Base-by-base conservation (phyloP, 495 filamentous ascomycete species). In the Trypethelium eluteriae region DNA sequence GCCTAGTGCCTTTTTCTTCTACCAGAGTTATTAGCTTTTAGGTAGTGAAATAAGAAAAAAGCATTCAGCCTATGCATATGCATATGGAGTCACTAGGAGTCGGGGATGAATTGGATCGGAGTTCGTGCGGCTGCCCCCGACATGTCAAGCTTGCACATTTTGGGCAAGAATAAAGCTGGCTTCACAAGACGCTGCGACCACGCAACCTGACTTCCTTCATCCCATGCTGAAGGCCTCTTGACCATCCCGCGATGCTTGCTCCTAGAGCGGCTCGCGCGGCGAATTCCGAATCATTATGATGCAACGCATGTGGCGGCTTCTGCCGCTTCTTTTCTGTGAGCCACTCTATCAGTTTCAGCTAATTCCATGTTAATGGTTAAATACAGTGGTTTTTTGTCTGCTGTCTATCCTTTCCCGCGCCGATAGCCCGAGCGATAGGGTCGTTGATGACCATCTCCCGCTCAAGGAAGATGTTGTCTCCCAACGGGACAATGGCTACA, bases 241-340 rank as follows among this genome's bases (percentile, higher is more conserved):
- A 59, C 32, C 18, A 35, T 59, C 53, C 18, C 32, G 32, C 53
- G 53, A 59, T 59, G 53, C 3, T 14, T 35, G 53, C 32, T 36
- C 53, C 3, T 7, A 36, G 53, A 59, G 53, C 32, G 34, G 53
- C 53, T 59, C 53, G n/a, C 53, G 53, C 32, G 53, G 53, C 53
- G 25, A 36, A 7, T 14, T 35, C 32, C 18, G 36, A 36, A 59
- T 9, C 14, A 41, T 63, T n/a, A 63, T 63, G 62, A 63, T 32
- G 34, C 41, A 11, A 41, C n/a, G 16, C 32, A 41, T 41, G 9
- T n/a, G 35, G 62, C 62, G 62, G 62, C 62, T 63, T 41, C 41
- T 63, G 62, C 62, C 62, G 62, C 62, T 63, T 7, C 32, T 63
- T 63, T 34, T 63, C 35, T 63, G 62, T 63, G 5, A 63, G 62